phyloP scores from a whole-genome alignment of 495 filamentous ascomycete species.

The Umbilicaria muhlenbergii region DNA sequence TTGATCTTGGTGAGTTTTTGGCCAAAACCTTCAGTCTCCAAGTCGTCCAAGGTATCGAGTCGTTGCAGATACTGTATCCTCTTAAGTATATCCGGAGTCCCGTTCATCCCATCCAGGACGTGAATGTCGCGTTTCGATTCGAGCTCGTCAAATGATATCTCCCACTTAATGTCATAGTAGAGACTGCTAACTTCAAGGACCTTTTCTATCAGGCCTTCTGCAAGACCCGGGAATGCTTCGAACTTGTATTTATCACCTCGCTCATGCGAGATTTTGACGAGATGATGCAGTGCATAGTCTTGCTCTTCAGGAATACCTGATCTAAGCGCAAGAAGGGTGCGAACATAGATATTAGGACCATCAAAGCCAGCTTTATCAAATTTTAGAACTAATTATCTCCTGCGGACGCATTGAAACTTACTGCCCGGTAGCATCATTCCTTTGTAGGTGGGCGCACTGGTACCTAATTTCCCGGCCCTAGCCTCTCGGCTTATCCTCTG shows the following conservation, averaged over 20 bases:
- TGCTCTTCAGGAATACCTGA: conserved; percentile 70
- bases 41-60: conserved; percentile 44
- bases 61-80: conserved; percentile 42
- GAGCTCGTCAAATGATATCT: conserved; percentile 51
- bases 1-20: conserved; percentile 59
- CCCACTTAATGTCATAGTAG: conserved; percentile 72
- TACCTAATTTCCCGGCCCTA: conserved; percentile 8
- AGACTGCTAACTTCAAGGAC: conserved; percentile 55
- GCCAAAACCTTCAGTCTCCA: conserved; percentile 59
- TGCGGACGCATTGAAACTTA: conserved; percentile 12
- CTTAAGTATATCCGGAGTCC: conserved; percentile 59
- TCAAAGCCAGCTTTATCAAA: conserved; percentile 35
- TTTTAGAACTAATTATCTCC: conserved; percentile 1
- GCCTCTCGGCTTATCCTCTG: conserved; percentile 21
- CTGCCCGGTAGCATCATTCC: conserved; percentile 39
- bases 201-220: conserved; percentile 76
- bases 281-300: conserved; percentile 74
- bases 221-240: conserved; percentile 76
- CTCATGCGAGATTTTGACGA: conserved; percentile 91
- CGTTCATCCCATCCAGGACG: conserved; percentile 58
- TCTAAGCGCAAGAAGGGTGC: conserved; percentile 63
- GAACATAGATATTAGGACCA: conserved; percentile 77
- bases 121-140: conserved; percentile 30
- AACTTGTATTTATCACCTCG: conserved; percentile 92
- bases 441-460: conserved; percentile 12